Base-by-base conservation (phyloP, 2,329 filamentous ascomycete genomes). In the Mycogone perniciosa region DNA sequence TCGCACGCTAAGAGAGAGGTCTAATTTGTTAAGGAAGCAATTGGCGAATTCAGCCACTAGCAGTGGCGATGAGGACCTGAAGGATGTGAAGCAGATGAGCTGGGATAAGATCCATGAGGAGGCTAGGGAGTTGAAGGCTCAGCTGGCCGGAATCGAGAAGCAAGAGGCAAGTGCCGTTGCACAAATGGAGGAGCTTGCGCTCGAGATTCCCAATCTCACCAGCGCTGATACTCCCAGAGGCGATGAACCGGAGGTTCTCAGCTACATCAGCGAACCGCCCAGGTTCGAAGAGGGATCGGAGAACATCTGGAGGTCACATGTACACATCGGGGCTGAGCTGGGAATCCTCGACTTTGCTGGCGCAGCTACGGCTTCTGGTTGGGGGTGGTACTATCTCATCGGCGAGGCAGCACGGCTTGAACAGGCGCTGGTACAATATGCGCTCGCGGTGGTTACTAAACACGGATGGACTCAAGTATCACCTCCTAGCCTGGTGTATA, bases 311-410 rank as follows among this genome's bases (percentile, higher is more conserved):
- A 77, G 82, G 39, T 92, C 88, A 0, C 91, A 96, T 67, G 86
- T 93, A 6, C 80, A 92, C 58, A 92, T 99, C 59, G 93, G 93
- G 31, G 76, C 82, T 4, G 82, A 90, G 62, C 80, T 99, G n/a
- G 84, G 85, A 33, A 77, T 99, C n/a, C 76, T 99, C 46, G 92
- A 99, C 71, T 96, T 99, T 63, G 76, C 86, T 5, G 84, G 80
- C 53, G 89, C 90, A 5, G 85, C 85, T 2, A 83, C 80, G n/a
- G 85, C 89, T 1, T 88, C 86, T 4, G 93, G 93, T 35, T 99
- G 92, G 92, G 93, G 93, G 1, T 99, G 90, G 89, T 99, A 99
- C 72, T 97, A 90, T 69, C 81, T 99, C 8, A 76, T 89, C n/a
- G 89, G 92, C 64, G 91, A 95, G 63, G 93, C 84, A 7, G 91